These are phyloP conservation scores for Gaertneriomyces sp. DNA, from an alignment of 192 early-diverging fungal genomes.

Conservation along the genomic window DNA sequence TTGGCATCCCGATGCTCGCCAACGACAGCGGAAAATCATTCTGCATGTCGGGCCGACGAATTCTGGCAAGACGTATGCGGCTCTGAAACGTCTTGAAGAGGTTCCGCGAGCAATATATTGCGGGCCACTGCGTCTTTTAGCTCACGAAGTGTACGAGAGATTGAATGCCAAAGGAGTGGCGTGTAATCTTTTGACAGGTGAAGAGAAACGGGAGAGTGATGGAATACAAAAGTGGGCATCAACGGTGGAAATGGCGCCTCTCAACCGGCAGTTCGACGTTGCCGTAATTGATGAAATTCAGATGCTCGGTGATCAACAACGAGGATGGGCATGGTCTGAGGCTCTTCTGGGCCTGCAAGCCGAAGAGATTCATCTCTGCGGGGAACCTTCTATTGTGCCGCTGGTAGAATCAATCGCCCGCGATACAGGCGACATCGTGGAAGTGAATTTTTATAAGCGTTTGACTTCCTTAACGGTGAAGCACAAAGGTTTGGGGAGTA, in stretches of 20 bases:
- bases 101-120: constrained; percentile 73
- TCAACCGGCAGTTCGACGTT: constrained; percentile 56
- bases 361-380: constrained; percentile 86
- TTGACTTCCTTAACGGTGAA: constrained; percentile 65
- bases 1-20: constrained; percentile 71
- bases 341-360: constrained; percentile 79
- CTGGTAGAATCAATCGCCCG: constrained; percentile 72
- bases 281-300: constrained; percentile 98
- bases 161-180: constrained; percentile 71
- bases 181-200: constrained; percentile 87
- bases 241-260: constrained; percentile 86
- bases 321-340: constrained; percentile 96
- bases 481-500: constrained; percentile 50
- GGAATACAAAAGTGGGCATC: constrained; percentile 58
- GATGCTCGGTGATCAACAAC: constrained; percentile 78
- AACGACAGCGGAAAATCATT: constrained; percentile 74
- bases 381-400: constrained; percentile 81
- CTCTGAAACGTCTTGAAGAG: constrained; percentile 67
- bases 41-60: constrained; percentile 97
- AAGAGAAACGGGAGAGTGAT: constrained; percentile 67
- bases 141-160: constrained; percentile 88
- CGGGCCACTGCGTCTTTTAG: constrained; percentile 86
- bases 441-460: constrained; percentile 70
- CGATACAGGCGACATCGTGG: constrained; percentile 71
- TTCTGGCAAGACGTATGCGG: constrained; percentile 92